Conservation (phyloP, 345 rosid genomes). For the Psidium guajava region DNA sequence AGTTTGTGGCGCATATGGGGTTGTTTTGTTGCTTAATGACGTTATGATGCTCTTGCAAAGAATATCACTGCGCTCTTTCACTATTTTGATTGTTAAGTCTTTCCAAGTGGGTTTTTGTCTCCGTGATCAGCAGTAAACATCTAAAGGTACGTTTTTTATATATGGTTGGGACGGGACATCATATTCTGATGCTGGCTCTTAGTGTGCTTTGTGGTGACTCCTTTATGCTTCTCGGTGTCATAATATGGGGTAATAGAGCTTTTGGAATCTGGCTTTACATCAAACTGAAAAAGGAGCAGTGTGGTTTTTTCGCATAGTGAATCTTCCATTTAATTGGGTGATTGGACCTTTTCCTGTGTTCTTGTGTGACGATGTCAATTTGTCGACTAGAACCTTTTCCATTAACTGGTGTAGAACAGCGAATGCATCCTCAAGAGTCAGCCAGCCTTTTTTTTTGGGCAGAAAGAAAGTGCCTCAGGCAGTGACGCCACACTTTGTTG, state of each 20-base stretch:
- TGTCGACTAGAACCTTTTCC: constrained; percentile 1
- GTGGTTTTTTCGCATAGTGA: constrained; percentile 44
- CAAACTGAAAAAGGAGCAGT: constrained; percentile 16
- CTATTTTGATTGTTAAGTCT: background rate
- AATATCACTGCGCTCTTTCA: background rate
- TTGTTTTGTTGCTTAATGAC: background rate
- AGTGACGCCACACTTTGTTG: background rate
- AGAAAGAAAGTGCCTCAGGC: background rate
- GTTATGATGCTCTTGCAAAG: background rate
- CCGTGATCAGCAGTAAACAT: background rate
- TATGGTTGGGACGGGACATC: background rate
- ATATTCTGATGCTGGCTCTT: constrained; percentile 1
- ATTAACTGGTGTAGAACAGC: constrained; percentile 14
- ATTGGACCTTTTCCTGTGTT: background rate
- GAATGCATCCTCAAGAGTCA: background rate
- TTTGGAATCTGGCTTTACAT: constrained; percentile 9
- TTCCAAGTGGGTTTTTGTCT: background rate
- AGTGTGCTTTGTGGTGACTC: constrained; percentile 11
- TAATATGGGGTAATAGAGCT: constrained; percentile 36
- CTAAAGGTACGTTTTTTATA: background rate
- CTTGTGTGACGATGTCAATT: constrained; percentile 3
- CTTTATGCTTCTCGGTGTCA: constrained; percentile 13
- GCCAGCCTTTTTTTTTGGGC: background rate
- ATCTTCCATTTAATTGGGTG: constrained; percentile 25
- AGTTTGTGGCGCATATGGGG: background rate